Evolutionary conservation across 139 green algal species (phyloP).

Genomic region (Chlorella sorokiniana): DNA sequence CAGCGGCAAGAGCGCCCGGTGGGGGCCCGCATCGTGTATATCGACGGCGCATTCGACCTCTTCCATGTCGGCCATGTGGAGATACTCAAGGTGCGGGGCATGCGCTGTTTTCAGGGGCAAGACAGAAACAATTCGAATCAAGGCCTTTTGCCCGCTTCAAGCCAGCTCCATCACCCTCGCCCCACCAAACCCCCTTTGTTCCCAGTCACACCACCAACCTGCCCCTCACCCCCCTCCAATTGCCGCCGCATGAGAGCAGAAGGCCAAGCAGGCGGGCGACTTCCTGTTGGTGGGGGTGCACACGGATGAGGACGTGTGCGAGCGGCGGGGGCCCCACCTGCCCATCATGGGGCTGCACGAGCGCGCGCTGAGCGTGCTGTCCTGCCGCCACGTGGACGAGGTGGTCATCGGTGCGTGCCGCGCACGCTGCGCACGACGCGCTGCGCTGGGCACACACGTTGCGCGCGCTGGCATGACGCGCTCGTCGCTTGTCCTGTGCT

Average conservation of each 20-base stretch:
- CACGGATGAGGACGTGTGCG: slow-evolving; percentile 88
- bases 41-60: slow-evolving; percentile 98
- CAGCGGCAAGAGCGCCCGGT: slow-evolving; percentile 49
- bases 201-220: not conserved
- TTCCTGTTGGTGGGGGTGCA: slow-evolving; percentile 98
- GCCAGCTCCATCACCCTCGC: not conserved
- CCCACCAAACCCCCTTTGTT: not conserved
- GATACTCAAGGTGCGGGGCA: slow-evolving; percentile 71
- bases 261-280: slow-evolving; percentile 83
- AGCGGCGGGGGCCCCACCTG: slow-evolving; percentile 81
- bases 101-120: too few relatives aligned
- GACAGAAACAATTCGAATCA: too few relatives aligned
- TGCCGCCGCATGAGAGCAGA: too few relatives aligned
- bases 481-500: too few relatives aligned
- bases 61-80: slow-evolving; percentile 97
- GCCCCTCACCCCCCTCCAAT: not conserved
- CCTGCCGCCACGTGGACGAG: slow-evolving; percentile 97
- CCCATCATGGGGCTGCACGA: slow-evolving; percentile 99
- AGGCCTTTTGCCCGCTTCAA: not conserved
- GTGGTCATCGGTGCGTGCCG: slow-evolving; percentile 82
- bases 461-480: too few relatives aligned
- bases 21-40: slow-evolving; percentile 90
- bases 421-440: not conserved
- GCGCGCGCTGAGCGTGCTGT: slow-evolving; percentile 91
- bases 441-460: not conserved